These are phyloP conservation scores for Leishmania mexicana DNA, from an alignment of 208 protist genomes.

Conservation along the genomic window DNA sequence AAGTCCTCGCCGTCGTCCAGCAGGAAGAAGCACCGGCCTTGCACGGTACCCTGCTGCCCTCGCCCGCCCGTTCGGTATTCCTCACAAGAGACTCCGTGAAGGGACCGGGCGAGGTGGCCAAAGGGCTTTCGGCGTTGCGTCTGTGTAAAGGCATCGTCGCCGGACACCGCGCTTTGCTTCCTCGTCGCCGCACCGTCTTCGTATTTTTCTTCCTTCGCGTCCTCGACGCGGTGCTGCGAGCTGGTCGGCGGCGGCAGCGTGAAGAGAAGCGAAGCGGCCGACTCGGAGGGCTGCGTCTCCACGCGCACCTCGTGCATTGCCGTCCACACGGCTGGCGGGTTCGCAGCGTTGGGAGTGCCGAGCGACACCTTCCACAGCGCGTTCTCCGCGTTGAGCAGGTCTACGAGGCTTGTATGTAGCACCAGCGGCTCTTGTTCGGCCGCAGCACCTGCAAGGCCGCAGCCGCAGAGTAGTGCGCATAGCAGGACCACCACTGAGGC, in stretches of 20 bases:
- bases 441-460: slow-evolving; percentile 3
- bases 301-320: slow-evolving; percentile 26
- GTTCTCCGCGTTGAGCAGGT: slow-evolving; percentile 26
- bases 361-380: slow-evolving; percentile 24
- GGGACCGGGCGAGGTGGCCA: slow-evolving; percentile 10
- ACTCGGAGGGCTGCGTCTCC: slow-evolving; percentile 25
- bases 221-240: background rate
- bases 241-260: slow-evolving; percentile 10
- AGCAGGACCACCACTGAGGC: background rate
- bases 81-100: slow-evolving; percentile 36
- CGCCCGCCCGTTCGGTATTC: slow-evolving; percentile 25
- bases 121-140: slow-evolving; percentile 17
- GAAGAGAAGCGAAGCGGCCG: slow-evolving; percentile 26
- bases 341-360: background rate
- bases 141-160: background rate
- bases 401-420: slow-evolving; percentile 24
- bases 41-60: slow-evolving; percentile 4
- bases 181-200: background rate
- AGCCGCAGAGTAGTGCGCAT: slow-evolving; percentile 5
- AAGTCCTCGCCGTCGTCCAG: slow-evolving; percentile 20
- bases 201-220: slow-evolving; percentile 3
- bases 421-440: slow-evolving; percentile 10
- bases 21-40: slow-evolving; percentile 35
- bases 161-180: background rate
- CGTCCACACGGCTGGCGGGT: slow-evolving; percentile 10